Conservation (phyloP, 768 basidiomycete species). For the Suillus hirtellus region DNA sequence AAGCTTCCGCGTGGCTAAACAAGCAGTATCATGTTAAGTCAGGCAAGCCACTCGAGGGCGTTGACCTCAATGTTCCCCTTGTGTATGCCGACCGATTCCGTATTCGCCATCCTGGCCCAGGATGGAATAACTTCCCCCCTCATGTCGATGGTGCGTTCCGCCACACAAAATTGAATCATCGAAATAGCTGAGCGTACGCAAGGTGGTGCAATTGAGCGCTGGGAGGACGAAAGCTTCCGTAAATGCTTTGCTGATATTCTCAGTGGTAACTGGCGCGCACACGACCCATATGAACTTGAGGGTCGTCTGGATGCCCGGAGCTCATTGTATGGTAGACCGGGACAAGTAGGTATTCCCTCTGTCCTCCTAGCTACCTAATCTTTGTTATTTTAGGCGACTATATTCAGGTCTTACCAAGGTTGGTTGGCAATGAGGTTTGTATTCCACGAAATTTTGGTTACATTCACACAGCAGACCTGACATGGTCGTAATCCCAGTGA, state of each 20-base stretch:
- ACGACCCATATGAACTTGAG: slow-evolving; percentile 67
- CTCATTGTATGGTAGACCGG: slow-evolving; percentile 62
- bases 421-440: slow-evolving; percentile 69
- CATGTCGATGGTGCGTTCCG: slow-evolving; percentile 53
- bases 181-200: not conserved
- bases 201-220: slow-evolving; percentile 77
- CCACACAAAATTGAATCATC: not conserved
- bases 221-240: slow-evolving; percentile 63
- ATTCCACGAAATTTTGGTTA: too few relatives aligned
- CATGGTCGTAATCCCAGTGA: slow-evolving; percentile 38
- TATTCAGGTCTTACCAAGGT: slow-evolving; percentile 71
- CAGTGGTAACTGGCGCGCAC: slow-evolving; percentile 58
- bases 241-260: slow-evolving; percentile 64
- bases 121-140: slow-evolving; percentile 56
- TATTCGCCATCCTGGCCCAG: slow-evolving; percentile 64
- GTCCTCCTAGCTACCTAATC: not conserved
- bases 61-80: slow-evolving; percentile 63
- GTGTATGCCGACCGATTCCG: slow-evolving; percentile 76
- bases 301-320: slow-evolving; percentile 60
- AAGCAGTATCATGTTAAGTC: slow-evolving; percentile 53
- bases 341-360: slow-evolving; percentile 38
- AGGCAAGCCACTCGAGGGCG: slow-evolving; percentile 43
- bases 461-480: not conserved
- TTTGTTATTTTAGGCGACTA: slow-evolving; percentile 37
- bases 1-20: slow-evolving; percentile 60